Conservation (phyloP, 768 basidiomycete species). For the Coprinellus aureogranulatus region DNA sequence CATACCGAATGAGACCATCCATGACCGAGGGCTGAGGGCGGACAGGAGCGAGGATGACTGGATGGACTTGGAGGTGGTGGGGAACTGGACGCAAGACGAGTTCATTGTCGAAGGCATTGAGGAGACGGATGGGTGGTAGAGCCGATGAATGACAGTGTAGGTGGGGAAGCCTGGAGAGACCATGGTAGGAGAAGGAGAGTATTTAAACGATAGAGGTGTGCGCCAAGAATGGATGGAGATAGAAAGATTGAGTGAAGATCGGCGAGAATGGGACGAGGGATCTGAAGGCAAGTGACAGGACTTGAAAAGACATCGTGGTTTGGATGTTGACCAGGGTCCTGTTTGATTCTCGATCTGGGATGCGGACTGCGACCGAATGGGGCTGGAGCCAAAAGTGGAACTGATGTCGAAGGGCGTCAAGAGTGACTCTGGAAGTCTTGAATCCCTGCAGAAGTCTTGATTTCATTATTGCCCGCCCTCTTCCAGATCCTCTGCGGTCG, state of each 20-base stretch:
- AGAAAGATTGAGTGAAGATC: constrained; percentile 41
- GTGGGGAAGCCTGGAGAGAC: constrained; percentile 24
- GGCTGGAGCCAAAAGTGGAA: not conserved
- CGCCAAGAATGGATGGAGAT: constrained; percentile 29
- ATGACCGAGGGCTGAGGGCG: constrained; percentile 46
- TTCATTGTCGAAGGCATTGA: constrained; percentile 22
- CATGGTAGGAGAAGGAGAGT: constrained; percentile 2
- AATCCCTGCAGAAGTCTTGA: constrained; percentile 2
- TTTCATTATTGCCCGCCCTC: constrained; percentile 4
- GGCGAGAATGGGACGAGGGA: constrained; percentile 22
- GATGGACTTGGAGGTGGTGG: constrained; percentile 41
- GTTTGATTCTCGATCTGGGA: constrained; percentile 15
- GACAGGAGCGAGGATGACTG: constrained; percentile 45
- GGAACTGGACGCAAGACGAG: constrained; percentile 40
- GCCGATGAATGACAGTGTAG: not conserved
- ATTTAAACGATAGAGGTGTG: constrained; percentile 33
- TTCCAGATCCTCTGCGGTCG: constrained; percentile 13
- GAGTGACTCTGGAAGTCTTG: constrained; percentile 10
- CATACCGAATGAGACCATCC: constrained; percentile 51
- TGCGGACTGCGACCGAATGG: constrained; percentile 8
- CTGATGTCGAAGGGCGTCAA: not conserved
- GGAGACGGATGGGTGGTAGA: constrained; percentile 4
- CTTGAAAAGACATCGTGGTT: constrained; percentile 15
- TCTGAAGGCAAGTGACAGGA: constrained; percentile 18
- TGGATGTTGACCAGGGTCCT: constrained; percentile 21